These are phyloP conservation scores for Rhodamnia argentea DNA, from an alignment of 345 rosid species.

Conservation along the genomic window DNA sequence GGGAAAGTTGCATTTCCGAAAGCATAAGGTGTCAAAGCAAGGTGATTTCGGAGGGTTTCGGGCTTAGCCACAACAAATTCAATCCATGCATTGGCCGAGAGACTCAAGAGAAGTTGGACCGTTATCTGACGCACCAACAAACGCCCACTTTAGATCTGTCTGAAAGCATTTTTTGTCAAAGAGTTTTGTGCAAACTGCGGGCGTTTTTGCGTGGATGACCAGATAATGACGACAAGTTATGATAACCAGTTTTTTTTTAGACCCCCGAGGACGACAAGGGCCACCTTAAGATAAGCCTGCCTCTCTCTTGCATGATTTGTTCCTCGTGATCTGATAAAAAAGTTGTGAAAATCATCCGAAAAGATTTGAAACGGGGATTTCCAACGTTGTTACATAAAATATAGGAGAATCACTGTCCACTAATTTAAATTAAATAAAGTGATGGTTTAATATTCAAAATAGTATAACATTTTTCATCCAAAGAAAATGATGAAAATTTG, in stretches of 20 bases:
- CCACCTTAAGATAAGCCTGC: background rate
- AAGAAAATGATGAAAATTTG: background rate
- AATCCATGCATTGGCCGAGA: background rate
- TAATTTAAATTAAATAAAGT: background rate
- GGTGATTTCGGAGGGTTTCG: background rate
- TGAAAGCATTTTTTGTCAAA: background rate
- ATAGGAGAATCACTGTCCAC: background rate
- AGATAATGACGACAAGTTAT: background rate
- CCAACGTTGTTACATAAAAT: background rate
- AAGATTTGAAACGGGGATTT: background rate
- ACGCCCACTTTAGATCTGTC: background rate
- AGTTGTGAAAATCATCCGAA: background rate
- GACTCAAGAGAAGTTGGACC: background rate
- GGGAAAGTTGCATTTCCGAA: background rate
- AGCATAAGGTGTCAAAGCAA: background rate
- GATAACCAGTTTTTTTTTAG: background rate
- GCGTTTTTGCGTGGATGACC: background rate
- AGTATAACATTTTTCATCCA: background rate
- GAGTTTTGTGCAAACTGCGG: background rate
- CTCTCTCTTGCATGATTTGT: background rate
- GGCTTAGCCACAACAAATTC: background rate
- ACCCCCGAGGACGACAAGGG: background rate
- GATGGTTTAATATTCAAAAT: background rate
- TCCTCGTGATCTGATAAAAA: accelerated
- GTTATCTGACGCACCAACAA: background rate